Evolutionary conservation across 345 rosid species (phyloP).

Genomic region (Brassica rapa): DNA sequence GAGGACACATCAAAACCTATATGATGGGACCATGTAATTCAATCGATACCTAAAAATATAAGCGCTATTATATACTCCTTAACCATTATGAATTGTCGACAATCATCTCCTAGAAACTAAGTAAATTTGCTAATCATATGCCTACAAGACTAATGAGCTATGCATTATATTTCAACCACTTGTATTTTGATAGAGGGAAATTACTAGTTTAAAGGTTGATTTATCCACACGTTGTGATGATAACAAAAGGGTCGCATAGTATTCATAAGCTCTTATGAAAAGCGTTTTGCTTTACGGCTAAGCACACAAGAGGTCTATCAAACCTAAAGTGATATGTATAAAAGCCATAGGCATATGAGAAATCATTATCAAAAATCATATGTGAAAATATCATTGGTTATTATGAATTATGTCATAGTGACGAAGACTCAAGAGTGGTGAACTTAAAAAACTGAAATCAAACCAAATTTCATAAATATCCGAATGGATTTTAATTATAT

Average conservation of each 20-base stretch:
- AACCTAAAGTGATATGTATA: slow-evolving; percentile 6
- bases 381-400: not conserved
- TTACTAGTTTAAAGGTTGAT: slow-evolving; percentile 8
- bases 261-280: slow-evolving; percentile 11
- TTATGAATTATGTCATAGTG: not conserved
- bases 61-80: not conserved
- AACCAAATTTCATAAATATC: not conserved
- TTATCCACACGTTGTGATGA: slow-evolving; percentile 36
- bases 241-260: slow-evolving; percentile 17
- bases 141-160: slow-evolving; percentile 3
- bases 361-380: not conserved
- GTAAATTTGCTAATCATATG: slow-evolving; percentile 13
- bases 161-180: slow-evolving; percentile 2
- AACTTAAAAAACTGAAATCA: not conserved
- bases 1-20: slow-evolving; percentile 16
- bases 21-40: slow-evolving; percentile 3
- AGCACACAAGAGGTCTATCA: slow-evolving; percentile 8
- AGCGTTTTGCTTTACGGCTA: not conserved
- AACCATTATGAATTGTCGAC: not conserved
- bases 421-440: not conserved
- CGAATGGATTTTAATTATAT: no score
- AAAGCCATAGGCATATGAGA: not conserved
- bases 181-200: not conserved
- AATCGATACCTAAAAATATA: slow-evolving; percentile 11
- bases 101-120: slow-evolving; percentile 16